Percentiles rank a stretch among this genome's conserved stretches.
phyloP scores from a whole-genome alignment of 345 rosid genomes.

The Syzygium oleosum region DNA sequence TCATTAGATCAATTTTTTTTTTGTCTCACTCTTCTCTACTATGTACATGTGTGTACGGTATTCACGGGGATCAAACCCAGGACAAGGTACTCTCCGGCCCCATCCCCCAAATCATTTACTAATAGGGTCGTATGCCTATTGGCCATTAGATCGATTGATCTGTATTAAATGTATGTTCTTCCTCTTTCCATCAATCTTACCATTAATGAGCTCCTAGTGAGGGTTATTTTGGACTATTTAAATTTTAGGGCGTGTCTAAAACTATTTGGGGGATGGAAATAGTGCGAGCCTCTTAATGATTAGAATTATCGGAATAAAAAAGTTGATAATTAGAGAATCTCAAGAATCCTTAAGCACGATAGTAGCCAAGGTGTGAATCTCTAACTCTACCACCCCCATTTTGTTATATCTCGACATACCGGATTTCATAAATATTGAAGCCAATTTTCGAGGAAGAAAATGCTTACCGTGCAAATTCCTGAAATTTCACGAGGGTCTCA shows the following conservation, averaged over 20 bases:
- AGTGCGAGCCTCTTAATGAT: neutral
- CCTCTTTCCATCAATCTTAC: neutral
- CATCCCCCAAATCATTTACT: too few species aligned
- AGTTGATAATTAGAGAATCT: neutral
- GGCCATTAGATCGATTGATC: neutral
- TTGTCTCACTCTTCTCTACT: too few species aligned
- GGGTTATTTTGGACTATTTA: neutral
- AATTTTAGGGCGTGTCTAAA: neutral
- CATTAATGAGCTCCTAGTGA: neutral
- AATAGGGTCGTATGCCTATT: too few species aligned
- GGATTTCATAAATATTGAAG: neutral
- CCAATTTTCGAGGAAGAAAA: neutral
- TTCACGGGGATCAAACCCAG: too few species aligned
- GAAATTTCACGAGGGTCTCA: neutral
- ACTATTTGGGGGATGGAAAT: neutral
- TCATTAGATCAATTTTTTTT: neutral
- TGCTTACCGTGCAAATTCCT: neutral
- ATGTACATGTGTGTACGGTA: too few species aligned
- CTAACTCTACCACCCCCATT: neutral
- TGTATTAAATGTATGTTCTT: neutral
- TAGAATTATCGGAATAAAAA: neutral
- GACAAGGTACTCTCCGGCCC: too few species aligned
- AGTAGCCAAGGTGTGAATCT: neutral
- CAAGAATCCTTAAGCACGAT: neutral
- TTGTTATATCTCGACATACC: neutral